Conservation (phyloP, 2,329 filamentous ascomycete genomes). For the Colletotrichum filicis region DNA sequence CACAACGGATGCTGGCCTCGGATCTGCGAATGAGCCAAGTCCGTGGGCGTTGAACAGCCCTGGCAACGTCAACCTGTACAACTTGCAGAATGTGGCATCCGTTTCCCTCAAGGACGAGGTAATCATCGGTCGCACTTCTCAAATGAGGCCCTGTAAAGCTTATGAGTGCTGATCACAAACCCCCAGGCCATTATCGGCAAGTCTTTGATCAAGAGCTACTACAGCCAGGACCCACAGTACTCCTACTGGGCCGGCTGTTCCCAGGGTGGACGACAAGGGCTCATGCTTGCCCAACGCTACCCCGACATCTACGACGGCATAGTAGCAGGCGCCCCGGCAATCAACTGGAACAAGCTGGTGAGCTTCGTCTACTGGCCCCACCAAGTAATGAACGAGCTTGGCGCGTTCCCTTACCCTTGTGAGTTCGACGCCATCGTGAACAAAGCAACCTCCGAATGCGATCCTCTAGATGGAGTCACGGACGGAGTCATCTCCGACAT, state of each 20-base stretch:
- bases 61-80: conserved; percentile 29
- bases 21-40: not conserved
- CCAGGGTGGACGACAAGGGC: conserved; percentile 61
- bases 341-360: not conserved
- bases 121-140: conserved; percentile 44
- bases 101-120: conserved; percentile 49
- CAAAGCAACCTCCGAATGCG: conserved; percentile 47
- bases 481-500: conserved; percentile 38
- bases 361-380: not conserved
- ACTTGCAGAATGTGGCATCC: conserved; percentile 48
- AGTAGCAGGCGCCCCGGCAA: conserved; percentile 11
- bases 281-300: conserved; percentile 57
- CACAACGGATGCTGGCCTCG: conserved; percentile 38
- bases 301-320: conserved; percentile 62
- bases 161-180: too few relatives aligned
- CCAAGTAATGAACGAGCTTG: conserved; percentile 37
- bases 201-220: not conserved
- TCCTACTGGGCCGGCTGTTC: conserved; percentile 63
- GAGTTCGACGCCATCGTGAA: conserved; percentile 39
- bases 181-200: not conserved
- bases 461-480: conserved; percentile 37
- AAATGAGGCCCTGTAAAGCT: too few relatives aligned
- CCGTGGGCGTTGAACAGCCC: conserved; percentile 37
- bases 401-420: conserved; percentile 5
- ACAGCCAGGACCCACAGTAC: conserved; percentile 40